Conservation (phyloP, 2,329 filamentous ascomycete genomes). For the Fusarium sp. region DNA sequence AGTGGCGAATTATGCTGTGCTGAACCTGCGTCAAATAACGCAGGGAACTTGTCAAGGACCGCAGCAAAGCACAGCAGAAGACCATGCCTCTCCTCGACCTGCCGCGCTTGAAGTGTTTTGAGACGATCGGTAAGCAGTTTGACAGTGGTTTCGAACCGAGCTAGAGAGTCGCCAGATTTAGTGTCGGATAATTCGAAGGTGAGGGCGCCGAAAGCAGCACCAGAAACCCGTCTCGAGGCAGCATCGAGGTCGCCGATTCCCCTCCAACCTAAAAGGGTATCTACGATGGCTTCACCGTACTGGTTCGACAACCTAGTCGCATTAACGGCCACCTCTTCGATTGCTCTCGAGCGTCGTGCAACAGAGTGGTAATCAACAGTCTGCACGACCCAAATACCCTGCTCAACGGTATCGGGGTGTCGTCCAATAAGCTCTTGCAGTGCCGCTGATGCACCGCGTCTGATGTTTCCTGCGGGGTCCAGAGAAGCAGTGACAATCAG, state of each 20-base stretch:
- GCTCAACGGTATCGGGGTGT: constrained; percentile 85
- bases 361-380: constrained; percentile 94
- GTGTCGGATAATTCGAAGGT: constrained; percentile 58
- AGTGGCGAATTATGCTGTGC: constrained; percentile 44
- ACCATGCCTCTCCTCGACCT: constrained; percentile 80
- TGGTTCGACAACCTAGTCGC: constrained; percentile 78
- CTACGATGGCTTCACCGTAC: constrained; percentile 78
- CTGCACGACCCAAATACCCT: constrained; percentile 90
- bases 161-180: constrained; percentile 34
- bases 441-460: constrained; percentile 91
- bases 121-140: constrained; percentile 63
- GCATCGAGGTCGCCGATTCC: constrained; percentile 87
- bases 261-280: constrained; percentile 85
- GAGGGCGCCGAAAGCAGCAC: constrained; percentile 76
- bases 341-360: constrained; percentile 86
- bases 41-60: constrained; percentile 66
- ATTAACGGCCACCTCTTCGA: constrained; percentile 80
- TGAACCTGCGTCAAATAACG: constrained; percentile 41
- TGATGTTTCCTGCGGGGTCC: constrained; percentile 93
- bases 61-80: constrained; percentile 74
- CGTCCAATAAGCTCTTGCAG: constrained; percentile 94
- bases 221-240: constrained; percentile 79
- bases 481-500: constrained; percentile 86
- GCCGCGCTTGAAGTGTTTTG: constrained; percentile 63
- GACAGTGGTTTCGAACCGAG: constrained; percentile 56